Base-by-base conservation (phyloP, 2,329 filamentous ascomycete species). In the Trichoderma gracile region DNA sequence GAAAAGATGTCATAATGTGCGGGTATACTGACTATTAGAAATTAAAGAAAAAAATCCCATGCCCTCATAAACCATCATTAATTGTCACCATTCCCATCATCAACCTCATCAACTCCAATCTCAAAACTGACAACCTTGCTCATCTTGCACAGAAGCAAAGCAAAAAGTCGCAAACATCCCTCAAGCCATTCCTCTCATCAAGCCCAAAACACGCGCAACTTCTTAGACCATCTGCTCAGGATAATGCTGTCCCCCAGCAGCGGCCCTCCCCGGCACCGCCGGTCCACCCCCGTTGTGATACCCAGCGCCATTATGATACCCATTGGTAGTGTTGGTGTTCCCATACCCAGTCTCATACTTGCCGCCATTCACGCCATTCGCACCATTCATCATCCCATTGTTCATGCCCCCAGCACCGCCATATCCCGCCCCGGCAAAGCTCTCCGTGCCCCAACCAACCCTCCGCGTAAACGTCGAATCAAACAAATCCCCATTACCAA, bases 381-480 rank as follows among this genome's bases (percentile, higher is more conserved):
- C 25, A 4, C 33, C 30, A 9, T 53, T 12, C 27, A 33, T 12
- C 27, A 33, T 33, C 9, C 30, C 30, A 10, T 33, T 33, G 10
- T 38, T 14, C 4, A 38, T 3, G 14, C 33, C 33, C 14, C 33
- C 33, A 14, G 33, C 33, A 38, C 33, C 33, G 1, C 33, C 33
- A 5, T 38, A 38, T 38, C 33, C 33, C 10, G 33, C 25, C 0
- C 66, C 67, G 1, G 38, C 61, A 21, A 59, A 58, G 25, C 62
- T 63, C 19, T 55, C 43, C 3, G 38, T 62, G 0, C 86, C 86
- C 86, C 86, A 89, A 1, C 85, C 85, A 8, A 80, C 86, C 69
- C 83, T 82, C 65, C 84, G 78, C 0, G 86, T 89, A 66, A 83
- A 88, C 3, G 85, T 76, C 0, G 84, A 80, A 61, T 84, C 78